Conservation (phyloP, 2,329 filamentous ascomycete genomes). For the Diaporthe vaccinii region DNA sequence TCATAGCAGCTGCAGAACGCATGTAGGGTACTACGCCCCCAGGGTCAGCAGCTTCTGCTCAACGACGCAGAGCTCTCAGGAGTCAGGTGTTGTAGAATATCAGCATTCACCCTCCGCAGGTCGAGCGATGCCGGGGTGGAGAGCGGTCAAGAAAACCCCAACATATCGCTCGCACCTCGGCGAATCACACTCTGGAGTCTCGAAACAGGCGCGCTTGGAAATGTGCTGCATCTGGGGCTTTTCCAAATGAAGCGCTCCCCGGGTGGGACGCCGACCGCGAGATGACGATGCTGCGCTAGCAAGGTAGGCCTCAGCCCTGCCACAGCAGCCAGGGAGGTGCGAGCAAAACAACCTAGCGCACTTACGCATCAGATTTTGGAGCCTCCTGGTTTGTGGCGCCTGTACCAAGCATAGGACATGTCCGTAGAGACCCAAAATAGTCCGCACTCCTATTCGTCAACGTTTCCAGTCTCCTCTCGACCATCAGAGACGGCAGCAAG, state of each 20-base stretch:
- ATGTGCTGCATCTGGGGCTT: slow-evolving; percentile 24
- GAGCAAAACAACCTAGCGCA: slow-evolving; percentile 33
- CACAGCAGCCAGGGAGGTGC: slow-evolving; percentile 27
- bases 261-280: slow-evolving; percentile 15
- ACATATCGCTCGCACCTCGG: slow-evolving; percentile 28
- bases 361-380: slow-evolving; percentile 34
- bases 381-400: slow-evolving; percentile 19
- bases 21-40: not conserved
- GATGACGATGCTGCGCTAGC: slow-evolving; percentile 31
- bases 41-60: not conserved
- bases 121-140: slow-evolving; percentile 19
- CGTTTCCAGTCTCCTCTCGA: not conserved
- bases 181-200: slow-evolving; percentile 32
- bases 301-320: slow-evolving; percentile 35
- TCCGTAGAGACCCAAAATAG: slow-evolving; percentile 37
- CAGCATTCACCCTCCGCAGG: not conserved
- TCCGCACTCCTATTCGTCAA: slow-evolving; percentile 29
- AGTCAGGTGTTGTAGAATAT: slow-evolving; percentile 1
- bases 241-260: slow-evolving; percentile 32
- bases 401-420: slow-evolving; percentile 28
- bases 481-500: not conserved
- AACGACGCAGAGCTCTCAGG: not conserved
- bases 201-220: slow-evolving; percentile 29
- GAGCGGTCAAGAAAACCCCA: slow-evolving; percentile 23
- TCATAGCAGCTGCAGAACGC: not conserved